phyloP scores from a whole-genome alignment of 306 rosid genomes.

The Vicia sativa region DNA sequence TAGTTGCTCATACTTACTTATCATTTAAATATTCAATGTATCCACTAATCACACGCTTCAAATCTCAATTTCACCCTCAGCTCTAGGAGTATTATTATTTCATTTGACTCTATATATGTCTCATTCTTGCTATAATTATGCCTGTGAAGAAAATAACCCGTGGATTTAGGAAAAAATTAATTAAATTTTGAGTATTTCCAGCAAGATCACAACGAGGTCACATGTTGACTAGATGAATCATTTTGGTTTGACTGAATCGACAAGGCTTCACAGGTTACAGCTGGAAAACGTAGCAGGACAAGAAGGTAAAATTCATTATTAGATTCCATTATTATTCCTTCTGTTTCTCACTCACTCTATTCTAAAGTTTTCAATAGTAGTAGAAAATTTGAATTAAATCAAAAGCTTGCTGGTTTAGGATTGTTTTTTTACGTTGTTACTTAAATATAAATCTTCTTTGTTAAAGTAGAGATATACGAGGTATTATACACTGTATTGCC shows the following conservation, averaged over 20 bases:
- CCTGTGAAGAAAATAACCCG: conserved; percentile 43
- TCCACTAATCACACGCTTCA: conserved; percentile 7
- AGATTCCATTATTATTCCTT: conserved; percentile 99
- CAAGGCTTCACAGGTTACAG: conserved; percentile 57
- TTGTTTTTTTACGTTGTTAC: background rate
- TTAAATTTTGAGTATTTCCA: conserved; percentile 37
- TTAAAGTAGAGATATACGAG: conserved; percentile 24
- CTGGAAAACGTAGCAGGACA: conserved; percentile 93
- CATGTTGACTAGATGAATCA: conserved; percentile 60
- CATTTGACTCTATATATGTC: conserved; percentile 7
- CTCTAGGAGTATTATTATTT: background rate
- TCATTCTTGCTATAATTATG: conserved; percentile 40
- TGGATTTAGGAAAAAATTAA: conserved; percentile 30
- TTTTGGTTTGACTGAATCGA: conserved; percentile 63
- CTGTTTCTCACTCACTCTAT: conserved; percentile 58
- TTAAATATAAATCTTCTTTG: conserved; percentile 30
- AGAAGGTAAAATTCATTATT: conserved; percentile 83
- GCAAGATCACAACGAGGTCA: conserved; percentile 59
- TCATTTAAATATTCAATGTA: background rate
- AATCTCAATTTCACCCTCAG: conserved; percentile 7
- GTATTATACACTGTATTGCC: conserved; percentile 34
- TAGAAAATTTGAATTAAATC: background rate
- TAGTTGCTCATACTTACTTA: background rate
- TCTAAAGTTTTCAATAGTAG: conserved; percentile 18
- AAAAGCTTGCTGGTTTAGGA: conserved; percentile 26